Evolutionary conservation across 306 rosid species (phyloP).

Genomic region (Malus sieversii): DNA sequence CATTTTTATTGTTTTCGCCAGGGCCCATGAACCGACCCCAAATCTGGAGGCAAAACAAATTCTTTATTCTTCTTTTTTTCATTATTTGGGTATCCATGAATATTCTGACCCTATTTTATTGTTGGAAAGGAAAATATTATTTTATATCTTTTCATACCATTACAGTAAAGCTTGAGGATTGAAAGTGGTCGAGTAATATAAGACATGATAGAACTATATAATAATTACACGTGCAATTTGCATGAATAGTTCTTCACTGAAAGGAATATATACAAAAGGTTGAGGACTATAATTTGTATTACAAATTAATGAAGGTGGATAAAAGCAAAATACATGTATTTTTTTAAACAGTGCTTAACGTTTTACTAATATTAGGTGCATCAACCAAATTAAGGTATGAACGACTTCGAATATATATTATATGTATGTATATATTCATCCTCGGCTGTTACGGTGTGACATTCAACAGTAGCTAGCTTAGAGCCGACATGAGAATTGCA

Average conservation of each 20-base stretch:
- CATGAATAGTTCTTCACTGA: not conserved
- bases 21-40: constrained; percentile 20
- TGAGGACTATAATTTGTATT: not conserved
- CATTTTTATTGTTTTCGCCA: not conserved
- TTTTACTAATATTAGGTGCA: not conserved
- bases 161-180: not conserved
- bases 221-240: not conserved
- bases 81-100: not conserved
- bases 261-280: not conserved
- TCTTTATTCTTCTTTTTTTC: not conserved
- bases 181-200: not conserved
- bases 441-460: not conserved
- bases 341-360: not conserved
- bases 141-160: not conserved
- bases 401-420: not conserved
- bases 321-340: not conserved
- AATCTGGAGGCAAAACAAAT: not conserved
- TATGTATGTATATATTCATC: too few species aligned
- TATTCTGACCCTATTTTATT: not conserved
- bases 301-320: not conserved
- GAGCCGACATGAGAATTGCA: not conserved
- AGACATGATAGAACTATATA: not conserved
- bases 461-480: not conserved
- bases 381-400: not conserved
- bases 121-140: not conserved